Conservation (phyloP, 225 moss, liverwort and hornwort genomes). For the Polytrichum formosum region DNA sequence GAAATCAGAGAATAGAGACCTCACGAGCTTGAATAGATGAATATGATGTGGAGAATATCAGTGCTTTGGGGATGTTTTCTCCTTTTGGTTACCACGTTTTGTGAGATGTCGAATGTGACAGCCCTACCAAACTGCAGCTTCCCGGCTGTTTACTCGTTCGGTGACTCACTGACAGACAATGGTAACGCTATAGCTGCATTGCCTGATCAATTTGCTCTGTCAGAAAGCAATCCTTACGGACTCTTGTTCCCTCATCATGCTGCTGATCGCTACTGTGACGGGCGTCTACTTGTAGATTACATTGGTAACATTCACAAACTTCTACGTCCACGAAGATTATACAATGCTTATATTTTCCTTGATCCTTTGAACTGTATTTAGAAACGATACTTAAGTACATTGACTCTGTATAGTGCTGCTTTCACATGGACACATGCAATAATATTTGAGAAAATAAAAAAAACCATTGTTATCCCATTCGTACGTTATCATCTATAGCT, state of each 20-base stretch:
- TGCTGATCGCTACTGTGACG: conserved; percentile 66
- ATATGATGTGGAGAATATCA: background rate
- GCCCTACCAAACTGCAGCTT: conserved; percentile 37
- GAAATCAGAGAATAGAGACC: too few relatives aligned
- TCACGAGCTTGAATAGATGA: background rate
- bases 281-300: conserved; percentile 52
- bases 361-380: too few relatives aligned
- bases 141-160: conserved; percentile 53
- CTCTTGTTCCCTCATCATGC: conserved; percentile 52
- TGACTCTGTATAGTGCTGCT: too few relatives aligned
- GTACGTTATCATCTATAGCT: too few relatives aligned
- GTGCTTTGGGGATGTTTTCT: background rate
- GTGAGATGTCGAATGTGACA: conserved; percentile 1
- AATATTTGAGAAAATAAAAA: too few relatives aligned
- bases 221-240: conserved; percentile 39
- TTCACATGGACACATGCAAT: too few relatives aligned
- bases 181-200: conserved; percentile 53
- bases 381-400: too few relatives aligned
- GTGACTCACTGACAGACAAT: conserved; percentile 48
- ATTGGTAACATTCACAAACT: conserved; percentile 17
- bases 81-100: background rate
- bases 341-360: too few relatives aligned
- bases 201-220: conserved; percentile 42
- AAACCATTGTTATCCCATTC: too few relatives aligned
- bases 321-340: too few relatives aligned